phyloP scores from a whole-genome alignment of 2,329 filamentous ascomycete species.

The Emergomyces pasteurianus region DNA sequence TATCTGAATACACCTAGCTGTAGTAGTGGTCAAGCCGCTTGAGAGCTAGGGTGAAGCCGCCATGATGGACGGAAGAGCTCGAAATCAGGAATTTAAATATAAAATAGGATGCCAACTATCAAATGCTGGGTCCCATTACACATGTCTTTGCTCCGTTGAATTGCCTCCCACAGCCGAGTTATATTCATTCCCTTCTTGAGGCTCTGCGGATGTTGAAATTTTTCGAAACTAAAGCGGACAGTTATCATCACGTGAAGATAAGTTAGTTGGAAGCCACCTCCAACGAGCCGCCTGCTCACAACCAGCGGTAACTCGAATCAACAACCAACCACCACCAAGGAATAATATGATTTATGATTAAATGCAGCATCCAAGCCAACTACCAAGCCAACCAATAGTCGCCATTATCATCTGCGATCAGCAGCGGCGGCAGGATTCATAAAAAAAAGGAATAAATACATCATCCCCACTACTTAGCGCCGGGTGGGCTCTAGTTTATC shows the following conservation, averaged over 20 bases:
- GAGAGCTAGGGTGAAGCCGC: neutral
- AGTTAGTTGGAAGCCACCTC: too few species aligned
- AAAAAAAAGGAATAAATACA: neutral
- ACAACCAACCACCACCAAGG: neutral
- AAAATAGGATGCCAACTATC: neutral
- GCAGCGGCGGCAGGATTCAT: neutral
- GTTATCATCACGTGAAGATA: constrained; percentile 34
- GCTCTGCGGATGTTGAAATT: constrained; percentile 15
- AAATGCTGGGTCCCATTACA: neutral
- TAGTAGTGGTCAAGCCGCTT: neutral
- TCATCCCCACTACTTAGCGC: neutral
- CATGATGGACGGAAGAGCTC: neutral
- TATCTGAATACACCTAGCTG: neutral
- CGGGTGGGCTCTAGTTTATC: constrained; percentile 5
- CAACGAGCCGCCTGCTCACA: neutral
- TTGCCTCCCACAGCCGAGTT: neutral
- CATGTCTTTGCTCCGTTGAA: neutral
- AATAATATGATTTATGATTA: neutral
- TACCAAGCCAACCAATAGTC: neutral
- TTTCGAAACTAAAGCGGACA: constrained; percentile 23
- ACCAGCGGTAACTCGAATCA: neutral
- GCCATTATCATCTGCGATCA: neutral
- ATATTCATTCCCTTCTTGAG: neutral
- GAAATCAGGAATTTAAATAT: neutral
- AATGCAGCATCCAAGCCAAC: neutral